phyloP scores from a whole-genome alignment of 2,329 filamentous ascomycete species.

The Aspergillus cejpii region DNA sequence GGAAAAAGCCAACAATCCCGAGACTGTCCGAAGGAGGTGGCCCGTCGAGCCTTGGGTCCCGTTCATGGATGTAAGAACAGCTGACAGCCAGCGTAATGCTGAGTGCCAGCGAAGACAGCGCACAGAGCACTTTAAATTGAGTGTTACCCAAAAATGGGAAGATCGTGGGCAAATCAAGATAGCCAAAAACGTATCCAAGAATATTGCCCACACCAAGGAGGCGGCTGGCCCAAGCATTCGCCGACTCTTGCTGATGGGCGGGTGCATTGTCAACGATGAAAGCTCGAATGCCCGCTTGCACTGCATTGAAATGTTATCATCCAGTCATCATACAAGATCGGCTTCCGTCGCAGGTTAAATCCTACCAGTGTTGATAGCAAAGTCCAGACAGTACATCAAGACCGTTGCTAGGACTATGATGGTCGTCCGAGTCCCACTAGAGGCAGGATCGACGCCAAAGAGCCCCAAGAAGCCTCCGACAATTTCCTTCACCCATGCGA shows the following conservation, averaged over 20 bases:
- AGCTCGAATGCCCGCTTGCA: slow-evolving; percentile 84
- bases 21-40: slow-evolving; percentile 53
- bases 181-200: slow-evolving; percentile 79
- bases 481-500: slow-evolving; percentile 69
- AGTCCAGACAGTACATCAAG: slow-evolving; percentile 85
- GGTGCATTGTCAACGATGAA: slow-evolving; percentile 93
- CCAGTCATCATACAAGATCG: neutral
- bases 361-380: slow-evolving; percentile 83
- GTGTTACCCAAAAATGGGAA: slow-evolving; percentile 76
- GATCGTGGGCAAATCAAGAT: slow-evolving; percentile 66
- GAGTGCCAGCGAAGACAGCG: slow-evolving; percentile 71
- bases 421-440: slow-evolving; percentile 55
- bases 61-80: slow-evolving; percentile 62
- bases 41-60: slow-evolving; percentile 69
- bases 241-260: slow-evolving; percentile 84
- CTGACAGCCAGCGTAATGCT: slow-evolving; percentile 64
- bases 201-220: slow-evolving; percentile 86
- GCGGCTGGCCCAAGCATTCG: slow-evolving; percentile 90
- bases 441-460: slow-evolving; percentile 64
- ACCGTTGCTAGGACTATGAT: slow-evolving; percentile 74
- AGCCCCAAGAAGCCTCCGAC: slow-evolving; percentile 61
- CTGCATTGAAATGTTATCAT: slow-evolving; percentile 35
- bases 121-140: slow-evolving; percentile 89
- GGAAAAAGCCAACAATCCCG: slow-evolving; percentile 73
- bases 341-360: slow-evolving; percentile 18